phyloP scores from a whole-genome alignment of 257 asterid genomes.

The Haberlea rhodopensis region DNA sequence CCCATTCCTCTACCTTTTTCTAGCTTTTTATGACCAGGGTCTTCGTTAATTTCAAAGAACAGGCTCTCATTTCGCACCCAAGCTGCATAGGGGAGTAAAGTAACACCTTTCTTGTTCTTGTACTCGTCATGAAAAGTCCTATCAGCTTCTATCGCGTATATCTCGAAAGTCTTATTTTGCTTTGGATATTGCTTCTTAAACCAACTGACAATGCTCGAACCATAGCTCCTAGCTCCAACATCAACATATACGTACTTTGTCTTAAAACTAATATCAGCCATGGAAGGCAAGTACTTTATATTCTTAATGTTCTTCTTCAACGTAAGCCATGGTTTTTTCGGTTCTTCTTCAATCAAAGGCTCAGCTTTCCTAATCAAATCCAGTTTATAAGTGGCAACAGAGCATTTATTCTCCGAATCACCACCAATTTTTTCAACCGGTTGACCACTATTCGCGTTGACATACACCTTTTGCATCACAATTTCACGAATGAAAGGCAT shows the following conservation, averaged over 20 bases:
- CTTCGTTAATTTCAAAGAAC: slow-evolving; percentile 78
- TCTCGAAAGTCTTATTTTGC: slow-evolving; percentile 85
- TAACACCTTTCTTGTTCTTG: slow-evolving; percentile 71
- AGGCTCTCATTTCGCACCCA: slow-evolving; percentile 89
- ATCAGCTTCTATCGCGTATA: slow-evolving; percentile 91
- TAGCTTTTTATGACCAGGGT: slow-evolving; percentile 60
- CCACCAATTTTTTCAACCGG: slow-evolving; percentile 25
- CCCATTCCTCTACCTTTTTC: slow-evolving; percentile 92
- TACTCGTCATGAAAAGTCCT: slow-evolving; percentile 66
- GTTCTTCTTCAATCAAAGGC: slow-evolving; percentile 78
- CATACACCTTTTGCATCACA: slow-evolving; percentile 48
- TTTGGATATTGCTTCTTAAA: slow-evolving; percentile 94
- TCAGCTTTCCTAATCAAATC: slow-evolving; percentile 64
- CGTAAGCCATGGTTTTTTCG: slow-evolving; percentile 89
- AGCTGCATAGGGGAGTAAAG: slow-evolving; percentile 85
- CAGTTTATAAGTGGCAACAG: slow-evolving; percentile 60
- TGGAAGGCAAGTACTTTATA: slow-evolving; percentile 67
- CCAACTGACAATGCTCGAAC: slow-evolving; percentile 97
- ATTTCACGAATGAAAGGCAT: slow-evolving; percentile 46
- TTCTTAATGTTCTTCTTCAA: slow-evolving; percentile 73
- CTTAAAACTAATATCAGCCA: slow-evolving; percentile 87
- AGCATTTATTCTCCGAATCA: slow-evolving; percentile 42
- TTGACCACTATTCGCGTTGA: slow-evolving; percentile 15
- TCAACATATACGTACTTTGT: slow-evolving; percentile 73
- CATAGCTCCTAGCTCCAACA: slow-evolving; percentile 94